Evolutionary conservation across 306 rosid species (phyloP).

Genomic region (Mimosa bimucronata): DNA sequence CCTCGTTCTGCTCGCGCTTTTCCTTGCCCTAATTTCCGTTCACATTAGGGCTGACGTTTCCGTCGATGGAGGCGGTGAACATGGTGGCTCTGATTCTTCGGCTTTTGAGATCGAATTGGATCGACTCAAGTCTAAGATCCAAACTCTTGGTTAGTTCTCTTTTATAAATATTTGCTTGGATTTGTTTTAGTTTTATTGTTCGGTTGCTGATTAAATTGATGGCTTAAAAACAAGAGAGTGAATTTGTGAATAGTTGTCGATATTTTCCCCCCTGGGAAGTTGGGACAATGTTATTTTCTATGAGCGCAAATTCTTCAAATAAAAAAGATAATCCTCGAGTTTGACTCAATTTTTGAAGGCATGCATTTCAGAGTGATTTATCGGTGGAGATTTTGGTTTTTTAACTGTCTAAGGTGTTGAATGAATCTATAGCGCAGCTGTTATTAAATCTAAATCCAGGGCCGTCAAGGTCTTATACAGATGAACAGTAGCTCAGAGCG

Average conservation of each 20-base stretch:
- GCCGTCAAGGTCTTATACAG: not conserved
- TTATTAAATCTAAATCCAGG: not conserved
- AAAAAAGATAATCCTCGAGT: not conserved
- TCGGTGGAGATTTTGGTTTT: not conserved
- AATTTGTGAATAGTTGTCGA: not conserved
- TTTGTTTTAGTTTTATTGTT: conserved; percentile 2
- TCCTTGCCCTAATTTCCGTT: conserved; percentile 59
- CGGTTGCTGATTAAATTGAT: not conserved
- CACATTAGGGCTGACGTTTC: conserved; percentile 56
- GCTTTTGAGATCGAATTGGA: conserved; percentile 71
- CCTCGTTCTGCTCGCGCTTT: conserved; percentile 48
- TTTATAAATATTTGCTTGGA: not conserved
- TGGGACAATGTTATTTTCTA: not conserved
- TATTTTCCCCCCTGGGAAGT: not conserved
- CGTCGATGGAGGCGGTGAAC: conserved; percentile 36
- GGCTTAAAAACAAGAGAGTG: not conserved
- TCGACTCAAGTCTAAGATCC: conserved; percentile 79
- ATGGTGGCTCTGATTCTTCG: conserved; percentile 49
- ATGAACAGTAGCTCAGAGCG: not conserved
- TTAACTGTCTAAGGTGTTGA: not conserved
- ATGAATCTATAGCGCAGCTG: not conserved
- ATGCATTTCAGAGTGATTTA: not conserved
- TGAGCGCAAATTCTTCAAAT: not conserved
- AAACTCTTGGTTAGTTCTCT: conserved; percentile 61
- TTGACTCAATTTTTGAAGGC: not conserved